phyloP scores from a whole-genome alignment of 208 protist species.

The Trypanosomatidae sp. region DNA sequence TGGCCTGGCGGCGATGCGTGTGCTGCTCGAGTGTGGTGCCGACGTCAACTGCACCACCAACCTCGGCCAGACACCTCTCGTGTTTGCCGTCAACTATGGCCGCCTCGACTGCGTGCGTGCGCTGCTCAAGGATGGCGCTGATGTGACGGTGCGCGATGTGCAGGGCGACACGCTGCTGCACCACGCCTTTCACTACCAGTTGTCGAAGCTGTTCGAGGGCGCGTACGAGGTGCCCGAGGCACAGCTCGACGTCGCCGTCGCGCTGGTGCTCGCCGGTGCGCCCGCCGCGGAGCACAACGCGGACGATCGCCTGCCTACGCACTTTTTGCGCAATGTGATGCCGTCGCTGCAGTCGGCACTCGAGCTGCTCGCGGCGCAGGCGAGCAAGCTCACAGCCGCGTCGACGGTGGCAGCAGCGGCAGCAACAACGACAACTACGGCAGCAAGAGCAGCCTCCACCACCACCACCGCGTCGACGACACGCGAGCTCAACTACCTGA shows the following conservation, averaged over 20 bases:
- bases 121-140: conserved; percentile 20
- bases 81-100: conserved; percentile 37
- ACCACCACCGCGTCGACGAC: no score
- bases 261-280: conserved; percentile 25
- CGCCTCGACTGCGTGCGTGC: conserved; percentile 22
- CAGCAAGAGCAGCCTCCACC: no score
- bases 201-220: conserved; percentile 34
- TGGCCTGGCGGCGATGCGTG: conserved; percentile 9
- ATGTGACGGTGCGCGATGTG: conserved; percentile 10
- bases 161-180: conserved; percentile 34
- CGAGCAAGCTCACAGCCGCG: conserved; percentile 8
- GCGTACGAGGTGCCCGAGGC: conserved; percentile 40
- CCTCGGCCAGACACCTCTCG: conserved; percentile 23
- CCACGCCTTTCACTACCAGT: conserved; percentile 38
- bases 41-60: conserved; percentile 26
- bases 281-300: conserved; percentile 9
- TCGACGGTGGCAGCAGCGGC: no score
- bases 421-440: no score
- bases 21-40: conserved; percentile 26
- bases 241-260: conserved; percentile 48
- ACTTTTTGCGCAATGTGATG: conserved; percentile 11
- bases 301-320: conserved; percentile 12
- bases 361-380: conserved; percentile 7
- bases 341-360: conserved; percentile 25
- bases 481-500: no score